Percentiles rank a stretch among this genome's conserved stretches.
phyloP scores from a whole-genome alignment of 257 asterid species.

The Nemophila menziesii region DNA sequence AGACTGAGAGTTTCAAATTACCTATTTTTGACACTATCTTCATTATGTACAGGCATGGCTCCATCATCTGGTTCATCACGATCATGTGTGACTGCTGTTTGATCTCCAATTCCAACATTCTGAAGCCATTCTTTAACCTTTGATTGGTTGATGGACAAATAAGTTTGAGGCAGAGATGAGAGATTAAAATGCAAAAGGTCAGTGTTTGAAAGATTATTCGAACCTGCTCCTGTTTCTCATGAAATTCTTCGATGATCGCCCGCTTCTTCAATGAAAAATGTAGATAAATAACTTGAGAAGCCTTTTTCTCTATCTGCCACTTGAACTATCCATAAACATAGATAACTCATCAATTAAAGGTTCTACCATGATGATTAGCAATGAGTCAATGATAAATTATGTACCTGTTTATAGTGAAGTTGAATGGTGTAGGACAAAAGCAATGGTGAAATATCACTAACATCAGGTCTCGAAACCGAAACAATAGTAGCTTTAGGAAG shows the following conservation, averaged over 20 bases:
- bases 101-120: conserved; percentile 71
- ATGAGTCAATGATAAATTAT: neutral
- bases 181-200: conserved; percentile 1
- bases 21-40: conserved; percentile 57
- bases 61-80: conserved; percentile 87
- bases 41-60: conserved; percentile 50
- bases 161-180: neutral
- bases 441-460: conserved; percentile 71
- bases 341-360: neutral
- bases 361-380: neutral
- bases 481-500: conserved; percentile 60
- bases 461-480: conserved; percentile 71
- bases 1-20: conserved; percentile 11
- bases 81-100: conserved; percentile 55
- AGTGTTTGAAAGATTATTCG: conserved; percentile 16
- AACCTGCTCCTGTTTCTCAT: conserved; percentile 96
- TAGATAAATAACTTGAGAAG: conserved; percentile 80
- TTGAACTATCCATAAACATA: conserved; percentile 40
- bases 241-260: conserved; percentile 70
- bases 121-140: conserved; percentile 92
- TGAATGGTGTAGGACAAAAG: conserved; percentile 78
- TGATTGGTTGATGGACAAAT: neutral
- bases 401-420: conserved; percentile 73
- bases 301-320: conserved; percentile 78
- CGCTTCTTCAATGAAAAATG: conserved; percentile 83